Conservation (phyloP, 768 basidiomycete genomes). For the Collybiopsis luxurians region DNA sequence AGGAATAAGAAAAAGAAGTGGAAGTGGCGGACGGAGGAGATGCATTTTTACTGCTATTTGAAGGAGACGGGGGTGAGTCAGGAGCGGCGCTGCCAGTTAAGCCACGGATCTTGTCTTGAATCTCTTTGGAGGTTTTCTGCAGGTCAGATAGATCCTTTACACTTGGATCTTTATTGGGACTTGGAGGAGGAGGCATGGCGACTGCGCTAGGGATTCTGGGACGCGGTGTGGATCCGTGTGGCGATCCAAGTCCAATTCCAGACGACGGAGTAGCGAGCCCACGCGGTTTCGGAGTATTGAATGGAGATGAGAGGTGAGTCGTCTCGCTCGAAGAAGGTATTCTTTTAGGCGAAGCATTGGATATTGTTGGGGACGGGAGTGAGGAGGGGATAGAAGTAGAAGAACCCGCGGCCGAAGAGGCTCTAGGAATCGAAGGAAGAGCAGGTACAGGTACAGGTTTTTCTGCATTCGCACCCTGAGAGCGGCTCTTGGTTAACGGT, state of each 20-base stretch:
- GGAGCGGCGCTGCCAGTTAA: constrained; percentile 36
- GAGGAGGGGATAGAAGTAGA: constrained; percentile 42
- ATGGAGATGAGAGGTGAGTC: constrained; percentile 47
- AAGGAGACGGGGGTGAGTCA: constrained; percentile 12
- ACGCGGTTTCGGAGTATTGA: constrained; percentile 63
- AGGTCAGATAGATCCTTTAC: constrained; percentile 24
- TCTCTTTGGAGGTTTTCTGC: constrained; percentile 33
- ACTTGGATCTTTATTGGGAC: neutral
- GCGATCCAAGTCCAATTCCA: constrained; percentile 31
- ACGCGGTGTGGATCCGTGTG: constrained; percentile 56
- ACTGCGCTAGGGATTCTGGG: constrained; percentile 59
- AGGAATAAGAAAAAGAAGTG: constrained; percentile 31
- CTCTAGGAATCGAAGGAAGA: constrained; percentile 60
- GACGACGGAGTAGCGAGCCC: constrained; percentile 15
- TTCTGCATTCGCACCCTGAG: constrained; percentile 22
- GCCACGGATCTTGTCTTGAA: constrained; percentile 49
- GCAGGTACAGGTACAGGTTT: constrained; percentile 19
- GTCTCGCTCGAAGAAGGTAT: constrained; percentile 14
- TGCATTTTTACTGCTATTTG: neutral
- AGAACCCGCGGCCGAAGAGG: constrained; percentile 2
- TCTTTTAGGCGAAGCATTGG: constrained; percentile 23
- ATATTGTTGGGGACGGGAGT: constrained; percentile 39
- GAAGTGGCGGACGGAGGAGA: constrained; percentile 10
- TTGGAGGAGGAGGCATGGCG: constrained; percentile 7
- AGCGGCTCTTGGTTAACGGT: constrained; percentile 25